Evolutionary conservation across 495 filamentous ascomycete genomes (phyloP), one percentile per base, ranked within the genome.

Genomic region (Tuber magnatum): DNA sequence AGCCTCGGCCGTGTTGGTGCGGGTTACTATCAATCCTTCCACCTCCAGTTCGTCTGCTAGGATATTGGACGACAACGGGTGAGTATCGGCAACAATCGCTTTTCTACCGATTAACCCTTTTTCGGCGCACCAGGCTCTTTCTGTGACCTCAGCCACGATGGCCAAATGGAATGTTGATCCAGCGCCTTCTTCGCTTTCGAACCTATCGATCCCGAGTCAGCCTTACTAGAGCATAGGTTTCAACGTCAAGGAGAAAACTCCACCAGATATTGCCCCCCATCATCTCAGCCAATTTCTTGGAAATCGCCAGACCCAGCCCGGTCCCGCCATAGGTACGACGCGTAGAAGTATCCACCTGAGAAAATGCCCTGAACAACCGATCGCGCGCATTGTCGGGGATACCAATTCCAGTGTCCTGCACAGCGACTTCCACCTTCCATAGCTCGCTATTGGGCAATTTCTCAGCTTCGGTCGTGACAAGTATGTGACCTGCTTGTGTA

Each of bases 401-500:
- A 35, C 81, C 81, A 24, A 82, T 82, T 32, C 81, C 81, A 16
- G 81, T 82, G 74, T 82, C 81, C 42, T 81, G 71, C 14, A 82
- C 81, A 44, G 81, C 80, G 28, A 82, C 81, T 12, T 72, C 43
- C 42, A 82, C 71, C 39, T 73, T 78, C 76, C 76, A 82, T 28
- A 77, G 80, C 65, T 75, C 75, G 12, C 75, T 76, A 41, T 80
- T 75, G 28, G 70, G 22, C 72, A 76, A 46, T 65, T 69, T 76
- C 68, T 75, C 65, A n/a, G 81, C 79, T 68, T 78, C 71, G 3
- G 81, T 81, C 4, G 74, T 82, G 48, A 82, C 81, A 22, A 82
- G 87, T 40, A 92, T 88, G 80, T 92, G 90, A 56, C 90, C 90
- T 35, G 86, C 86, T 5, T 88, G 78, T 3, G 90, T 92, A 76